A percentile compares a stretch with the other conserved stretches of the same genome.
phyloP scores from a whole-genome alignment of 1,284 basidiomycete genomes.

The Ustilago xerochloae region DNA sequence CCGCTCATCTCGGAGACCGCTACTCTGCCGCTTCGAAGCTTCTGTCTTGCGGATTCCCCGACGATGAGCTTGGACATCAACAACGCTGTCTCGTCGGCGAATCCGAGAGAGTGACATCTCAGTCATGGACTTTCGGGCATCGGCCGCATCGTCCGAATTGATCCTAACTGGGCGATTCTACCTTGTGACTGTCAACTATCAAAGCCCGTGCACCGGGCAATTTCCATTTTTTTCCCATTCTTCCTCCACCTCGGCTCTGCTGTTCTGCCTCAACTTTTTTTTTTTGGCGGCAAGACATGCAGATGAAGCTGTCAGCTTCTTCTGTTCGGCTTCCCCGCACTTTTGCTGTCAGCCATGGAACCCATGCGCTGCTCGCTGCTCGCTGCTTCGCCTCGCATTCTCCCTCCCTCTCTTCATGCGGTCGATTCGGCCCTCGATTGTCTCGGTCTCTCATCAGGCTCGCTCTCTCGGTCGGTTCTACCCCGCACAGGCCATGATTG shows the following conservation, averaged over 20 bases:
- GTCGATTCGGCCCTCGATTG: background rate
- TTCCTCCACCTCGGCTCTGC: slow-evolving; percentile 20
- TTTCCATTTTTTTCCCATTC: no score
- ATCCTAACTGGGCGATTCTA: slow-evolving; percentile 2
- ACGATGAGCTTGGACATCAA: background rate
- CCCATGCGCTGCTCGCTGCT: background rate
- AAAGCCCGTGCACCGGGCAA: slow-evolving; percentile 22
- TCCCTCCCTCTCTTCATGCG: background rate
- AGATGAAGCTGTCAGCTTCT: background rate
- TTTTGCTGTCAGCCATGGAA: background rate
- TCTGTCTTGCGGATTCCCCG: background rate
- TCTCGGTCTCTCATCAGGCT: slow-evolving; percentile 2
- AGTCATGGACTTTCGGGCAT: slow-evolving; percentile 28
- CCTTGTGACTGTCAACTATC: background rate
- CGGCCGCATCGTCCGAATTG: slow-evolving; percentile 38
- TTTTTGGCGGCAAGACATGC: background rate
- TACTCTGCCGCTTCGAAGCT: background rate
- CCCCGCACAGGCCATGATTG: slow-evolving; percentile 26
- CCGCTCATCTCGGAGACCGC: background rate
- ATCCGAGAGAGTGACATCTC: background rate
- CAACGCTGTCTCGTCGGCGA: background rate
- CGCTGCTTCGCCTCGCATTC: no score
- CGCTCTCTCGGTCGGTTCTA: no score
- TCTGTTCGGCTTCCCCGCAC: slow-evolving; percentile 31
- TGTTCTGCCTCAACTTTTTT: background rate